Base-by-base conservation (phyloP, 2,329 filamentous ascomycete genomes). In the Ascocoryne sarcoides region DNA sequence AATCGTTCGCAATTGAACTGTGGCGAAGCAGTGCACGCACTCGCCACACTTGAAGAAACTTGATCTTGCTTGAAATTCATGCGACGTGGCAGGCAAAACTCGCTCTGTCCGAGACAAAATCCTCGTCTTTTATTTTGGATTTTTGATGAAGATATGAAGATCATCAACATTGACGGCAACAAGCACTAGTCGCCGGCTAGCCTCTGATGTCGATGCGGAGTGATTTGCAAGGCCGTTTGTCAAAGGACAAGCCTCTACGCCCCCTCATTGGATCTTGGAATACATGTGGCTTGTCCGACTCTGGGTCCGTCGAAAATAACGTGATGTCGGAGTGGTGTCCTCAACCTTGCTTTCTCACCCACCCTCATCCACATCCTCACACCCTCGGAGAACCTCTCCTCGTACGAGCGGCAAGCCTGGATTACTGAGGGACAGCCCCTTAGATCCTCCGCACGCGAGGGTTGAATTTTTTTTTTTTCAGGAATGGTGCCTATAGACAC, bases 251-350 rank as follows among this genome's bases (percentile, higher is more conserved):
- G 54, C 48, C 43, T 53, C 28, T 50, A 36, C 16, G 26, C 14
- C 26, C n/a, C 40, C 37, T 52, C 17, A 58, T 57, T 57, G 53
- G 55, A 15, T 32, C 17, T 14, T 21, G 14, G 16, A 36, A 16
- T 20, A 23, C 29, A 31, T 38, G 38, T 43, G 42, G 42, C 41
- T 41, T 48, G 42, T 39, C 30, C 43, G 30, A 32, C 31, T 19
- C 49, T 50, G 45, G 54, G 47, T 33, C 42, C 42, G 39, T 29
- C 41, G 36, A 33, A 20, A 39, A 45, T 57, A 54, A 58, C 54
- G 55, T 58, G 55, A 59, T 41, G 42, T 36, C 39, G 42, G 50
- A 44, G 33, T 48, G 54, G 51, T 56, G 52, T 51, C 36, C 23
- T 47, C 17, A 52, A 48, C 51, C 44, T 37, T 36, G 45, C 39